Evolutionary conservation across 2,329 filamentous ascomycete genomes (phyloP).

Genomic region (Colletotrichum lini): DNA sequence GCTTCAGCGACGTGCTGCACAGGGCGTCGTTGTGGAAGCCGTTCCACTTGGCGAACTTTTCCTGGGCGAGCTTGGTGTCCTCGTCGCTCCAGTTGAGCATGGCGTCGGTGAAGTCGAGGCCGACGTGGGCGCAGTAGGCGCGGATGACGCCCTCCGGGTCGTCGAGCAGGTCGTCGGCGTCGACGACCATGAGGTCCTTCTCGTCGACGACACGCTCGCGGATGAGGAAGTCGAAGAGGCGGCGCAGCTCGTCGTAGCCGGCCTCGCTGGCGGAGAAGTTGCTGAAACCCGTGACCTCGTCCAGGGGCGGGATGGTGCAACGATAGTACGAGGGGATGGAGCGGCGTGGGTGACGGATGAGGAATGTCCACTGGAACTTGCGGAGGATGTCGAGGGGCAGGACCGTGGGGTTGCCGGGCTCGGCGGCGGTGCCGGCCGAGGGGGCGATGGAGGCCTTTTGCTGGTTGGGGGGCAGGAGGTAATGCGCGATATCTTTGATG

Average conservation of each 20-base stretch:
- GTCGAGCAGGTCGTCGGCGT: conserved; percentile 95
- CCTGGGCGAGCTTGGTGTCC: conserved; percentile 79
- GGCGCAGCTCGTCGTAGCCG: conserved; percentile 89
- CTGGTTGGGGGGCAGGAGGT: conserved; percentile 83
- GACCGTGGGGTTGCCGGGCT: conserved; percentile 86
- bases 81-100: conserved; percentile 91
- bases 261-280: conserved; percentile 90
- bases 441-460: conserved; percentile 80
- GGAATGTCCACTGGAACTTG: conserved; percentile 93
- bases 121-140: conserved; percentile 86
- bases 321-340: conserved; percentile 95
- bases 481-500: conserved; percentile 98
- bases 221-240: conserved; percentile 88
- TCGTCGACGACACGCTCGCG: conserved; percentile 79
- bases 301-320: conserved; percentile 91
- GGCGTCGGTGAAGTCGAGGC: conserved; percentile 78
- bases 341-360: conserved; percentile 94
- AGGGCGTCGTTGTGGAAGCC: conserved; percentile 98
- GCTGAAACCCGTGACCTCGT: conserved; percentile 85
- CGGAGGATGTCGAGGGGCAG: conserved; percentile 81
- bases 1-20: conserved; percentile 81
- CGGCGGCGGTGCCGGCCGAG: conserved; percentile 78
- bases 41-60: conserved; percentile 95
- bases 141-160: conserved; percentile 82
- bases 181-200: conserved; percentile 84